Evolutionary conservation across 2,329 filamentous ascomycete species (phyloP).

Genomic region (Blastomyces silverae): DNA sequence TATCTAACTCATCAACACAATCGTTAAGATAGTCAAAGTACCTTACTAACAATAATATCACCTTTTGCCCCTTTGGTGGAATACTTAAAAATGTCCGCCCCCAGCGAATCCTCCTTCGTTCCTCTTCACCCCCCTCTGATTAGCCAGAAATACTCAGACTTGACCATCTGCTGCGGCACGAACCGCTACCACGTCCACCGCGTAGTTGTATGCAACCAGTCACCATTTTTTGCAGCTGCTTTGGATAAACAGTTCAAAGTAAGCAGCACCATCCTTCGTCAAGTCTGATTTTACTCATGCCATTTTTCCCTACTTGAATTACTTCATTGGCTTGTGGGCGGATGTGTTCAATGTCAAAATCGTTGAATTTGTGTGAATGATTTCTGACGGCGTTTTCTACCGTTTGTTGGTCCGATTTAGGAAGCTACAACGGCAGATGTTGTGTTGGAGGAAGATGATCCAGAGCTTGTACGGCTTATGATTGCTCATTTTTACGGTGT

Average conservation of each 20-base stretch:
- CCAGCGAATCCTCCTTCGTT: not conserved
- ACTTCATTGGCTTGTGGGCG: not conserved
- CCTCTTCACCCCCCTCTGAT: not conserved
- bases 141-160: not conserved
- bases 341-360: not conserved
- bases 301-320: not conserved
- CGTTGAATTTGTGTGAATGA: not conserved
- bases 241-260: constrained; percentile 5
- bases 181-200: not conserved
- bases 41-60: not conserved
- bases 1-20: not conserved
- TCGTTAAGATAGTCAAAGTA: not conserved
- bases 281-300: not conserved
- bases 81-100: not conserved
- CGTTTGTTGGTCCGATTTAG: not conserved
- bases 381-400: not conserved
- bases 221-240: not conserved
- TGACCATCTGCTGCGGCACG: not conserved
- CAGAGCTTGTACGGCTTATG: not conserved
- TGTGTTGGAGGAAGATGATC: constrained; percentile 1
- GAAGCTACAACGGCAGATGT: not conserved
- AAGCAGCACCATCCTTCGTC: not conserved
- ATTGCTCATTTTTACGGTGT: not conserved
- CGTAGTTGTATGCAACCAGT: constrained; percentile 2
- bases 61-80: not conserved